phyloP scores from a whole-genome alignment of 257 asterid genomes.

The Solanum appendiculatum region DNA sequence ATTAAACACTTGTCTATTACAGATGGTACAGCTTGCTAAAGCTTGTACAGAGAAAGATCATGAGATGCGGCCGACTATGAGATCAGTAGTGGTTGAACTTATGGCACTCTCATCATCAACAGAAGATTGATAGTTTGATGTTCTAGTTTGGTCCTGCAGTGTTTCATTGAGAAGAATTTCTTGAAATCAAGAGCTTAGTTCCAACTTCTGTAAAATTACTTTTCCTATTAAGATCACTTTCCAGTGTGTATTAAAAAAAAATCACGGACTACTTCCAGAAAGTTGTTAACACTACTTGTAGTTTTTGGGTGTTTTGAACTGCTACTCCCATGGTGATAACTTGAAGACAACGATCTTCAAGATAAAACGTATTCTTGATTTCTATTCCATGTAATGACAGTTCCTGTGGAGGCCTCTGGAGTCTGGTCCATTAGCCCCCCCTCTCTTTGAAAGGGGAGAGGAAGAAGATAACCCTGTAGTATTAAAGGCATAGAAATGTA shows the following conservation, averaged over 20 bases:
- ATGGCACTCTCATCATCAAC: constrained; percentile 83
- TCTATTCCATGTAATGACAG: not conserved
- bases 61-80: constrained; percentile 73
- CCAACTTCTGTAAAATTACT: not conserved
- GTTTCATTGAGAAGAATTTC: not conserved
- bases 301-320: not conserved
- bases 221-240: not conserved
- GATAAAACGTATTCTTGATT: not conserved
- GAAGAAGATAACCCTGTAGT: not conserved
- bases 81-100: constrained; percentile 73
- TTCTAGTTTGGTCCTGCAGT: not conserved
- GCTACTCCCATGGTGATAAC: not conserved
- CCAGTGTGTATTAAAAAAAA: not conserved
- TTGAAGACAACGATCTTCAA: not conserved
- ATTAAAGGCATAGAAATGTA: not conserved
- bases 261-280: not conserved
- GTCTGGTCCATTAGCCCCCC: not conserved
- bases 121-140: constrained; percentile 35
- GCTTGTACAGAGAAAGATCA: constrained; percentile 81
- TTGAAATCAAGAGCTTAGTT: not conserved
- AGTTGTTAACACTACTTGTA: not conserved
- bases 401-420: not conserved
- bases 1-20: not conserved
- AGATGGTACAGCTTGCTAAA: constrained; percentile 74
- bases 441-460: no score